A percentile compares a stretch with the other conserved stretches of the same genome.
Evolutionary conservation across 140 eudicot species (phyloP).

Genomic region (Stevia rebaudiana): DNA sequence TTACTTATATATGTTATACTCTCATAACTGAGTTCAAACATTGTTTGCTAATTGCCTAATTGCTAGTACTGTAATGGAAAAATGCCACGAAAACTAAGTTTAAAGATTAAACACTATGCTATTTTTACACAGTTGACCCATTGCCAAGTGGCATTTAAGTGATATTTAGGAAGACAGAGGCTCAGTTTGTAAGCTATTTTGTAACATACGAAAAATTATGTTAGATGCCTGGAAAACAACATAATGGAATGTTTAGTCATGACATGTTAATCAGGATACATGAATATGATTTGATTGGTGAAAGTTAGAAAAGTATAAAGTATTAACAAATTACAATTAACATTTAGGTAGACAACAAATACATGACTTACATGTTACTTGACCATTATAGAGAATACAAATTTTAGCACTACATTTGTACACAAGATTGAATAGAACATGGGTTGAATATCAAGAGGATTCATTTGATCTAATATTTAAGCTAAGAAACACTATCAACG

Average conservation of each 20-base stretch:
- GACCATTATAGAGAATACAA: constrained; percentile 1
- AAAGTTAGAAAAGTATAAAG: not conserved
- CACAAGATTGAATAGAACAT: not conserved
- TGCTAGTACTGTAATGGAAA: constrained; percentile 1
- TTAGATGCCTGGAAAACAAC: constrained; percentile 4
- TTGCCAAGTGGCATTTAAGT: not conserved
- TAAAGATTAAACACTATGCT: not conserved
- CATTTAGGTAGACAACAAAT: not conserved
- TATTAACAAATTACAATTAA: not conserved
- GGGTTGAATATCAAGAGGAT: not conserved
- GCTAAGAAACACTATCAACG: not conserved
- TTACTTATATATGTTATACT: constrained; percentile 3
- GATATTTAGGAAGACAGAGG: not conserved
- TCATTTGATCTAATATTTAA: not conserved
- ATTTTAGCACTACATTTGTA: not conserved
- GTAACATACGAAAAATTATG: not conserved
- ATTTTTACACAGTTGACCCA: not conserved
- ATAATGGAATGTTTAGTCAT: not conserved
- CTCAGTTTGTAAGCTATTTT: not conserved
- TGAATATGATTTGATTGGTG: not conserved
- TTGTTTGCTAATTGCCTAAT: constrained; percentile 9
- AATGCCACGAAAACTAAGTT: not conserved
- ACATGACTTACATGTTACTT: constrained; percentile 8
- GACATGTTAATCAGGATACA: constrained; percentile 1
- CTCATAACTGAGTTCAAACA: not conserved